Evolutionary conservation across 2,329 filamentous ascomycete genomes (phyloP), one percentile per base, ranked within the genome.

Genomic region (Diaporthe sp.): DNA sequence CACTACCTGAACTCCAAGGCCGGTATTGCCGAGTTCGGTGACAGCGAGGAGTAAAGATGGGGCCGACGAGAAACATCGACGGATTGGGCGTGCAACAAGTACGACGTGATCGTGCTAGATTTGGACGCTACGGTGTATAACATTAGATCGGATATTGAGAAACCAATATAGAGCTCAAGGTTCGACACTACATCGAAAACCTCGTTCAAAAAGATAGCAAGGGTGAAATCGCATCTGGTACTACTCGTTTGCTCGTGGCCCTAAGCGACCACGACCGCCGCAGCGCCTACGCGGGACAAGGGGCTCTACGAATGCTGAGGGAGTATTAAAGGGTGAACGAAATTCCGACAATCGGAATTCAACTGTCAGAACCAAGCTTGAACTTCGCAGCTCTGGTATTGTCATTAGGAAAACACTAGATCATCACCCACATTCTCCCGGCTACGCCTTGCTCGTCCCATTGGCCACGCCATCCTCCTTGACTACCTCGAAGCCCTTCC

Each of bases 1-100:
- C 89, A 95, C 83, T 95, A 93, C 86, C 87, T 94, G 81, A 94
- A 95, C 89, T 95, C 93, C 80, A 95, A 95, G 90, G 87, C 89
- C 73, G 93, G 93, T 70, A 92, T 92, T 79, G 87, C 87, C 75
- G 87, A 89, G 86, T 86, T 86, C 77, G 84, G 45, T 70, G 85
- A 83, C 54, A 77, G 80, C 75, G 83, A 85, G 79, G 86, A 86
- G 81, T 87, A 86, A 83, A 55, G 8, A 25, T 25, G 4, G 19
- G 70, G 4, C 50, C 12, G 45, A 4, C 54, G 54, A n/a, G 33
- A 35, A 12, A 19, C 12, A 28, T 13, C 47, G 13, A 40, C 25
- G n/a, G 40, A 25, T 30, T 13, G 38, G 33, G 25, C n/a, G 33
- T 52, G 22, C 57, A 47, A 30, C 47, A n/a, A 28, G 55, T 45